Conservation (phyloP, 2,329 filamentous ascomycete genomes). For the Immersiporthe knoxdaviesiana region DNA sequence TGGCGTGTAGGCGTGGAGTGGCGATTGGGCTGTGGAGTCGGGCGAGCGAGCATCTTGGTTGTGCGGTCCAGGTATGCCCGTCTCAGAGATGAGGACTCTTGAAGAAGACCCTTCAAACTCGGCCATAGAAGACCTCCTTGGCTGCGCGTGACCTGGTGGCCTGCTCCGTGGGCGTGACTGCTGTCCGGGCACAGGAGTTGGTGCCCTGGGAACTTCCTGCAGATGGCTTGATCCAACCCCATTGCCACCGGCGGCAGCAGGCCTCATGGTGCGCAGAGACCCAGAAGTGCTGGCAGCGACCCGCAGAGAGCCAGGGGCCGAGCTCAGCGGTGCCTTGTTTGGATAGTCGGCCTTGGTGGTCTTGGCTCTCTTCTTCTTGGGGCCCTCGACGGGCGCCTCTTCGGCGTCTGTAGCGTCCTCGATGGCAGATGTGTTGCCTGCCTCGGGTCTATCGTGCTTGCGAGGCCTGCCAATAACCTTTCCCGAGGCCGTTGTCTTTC, state of each 20-base stretch:
- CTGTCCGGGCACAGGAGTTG: conserved; percentile 71
- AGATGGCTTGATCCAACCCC: conserved; percentile 53
- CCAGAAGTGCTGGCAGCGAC: conserved; percentile 91
- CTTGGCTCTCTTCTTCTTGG: conserved; percentile 77
- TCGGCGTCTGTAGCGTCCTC: conserved; percentile 67
- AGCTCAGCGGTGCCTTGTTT: conserved; percentile 66
- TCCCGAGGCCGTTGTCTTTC: conserved; percentile 48
- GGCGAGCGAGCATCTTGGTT: conserved; percentile 59
- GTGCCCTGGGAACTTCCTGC: conserved; percentile 74
- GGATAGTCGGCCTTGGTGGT: conserved; percentile 68
- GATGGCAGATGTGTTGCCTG: conserved; percentile 73
- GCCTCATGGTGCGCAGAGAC: conserved; percentile 82
- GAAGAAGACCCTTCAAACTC: conserved; percentile 39
- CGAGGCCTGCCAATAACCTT: conserved; percentile 59
- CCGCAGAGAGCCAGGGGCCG: conserved; percentile 76
- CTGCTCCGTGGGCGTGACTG: conserved; percentile 37
- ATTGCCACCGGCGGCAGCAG: conserved; percentile 55
- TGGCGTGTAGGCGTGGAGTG: conserved; percentile 52
- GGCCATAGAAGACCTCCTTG: conserved; percentile 62
- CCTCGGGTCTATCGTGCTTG: conserved; percentile 53
- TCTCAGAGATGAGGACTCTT: conserved; percentile 38
- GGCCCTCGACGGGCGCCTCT: conserved; percentile 54
- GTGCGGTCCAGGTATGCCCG: conserved; percentile 46
- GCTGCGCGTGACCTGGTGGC: conserved; percentile 40
- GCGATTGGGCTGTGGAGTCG: conserved; percentile 56